phyloP scores from a whole-genome alignment of 208 protist species.

The Leishmania mexicana region DNA sequence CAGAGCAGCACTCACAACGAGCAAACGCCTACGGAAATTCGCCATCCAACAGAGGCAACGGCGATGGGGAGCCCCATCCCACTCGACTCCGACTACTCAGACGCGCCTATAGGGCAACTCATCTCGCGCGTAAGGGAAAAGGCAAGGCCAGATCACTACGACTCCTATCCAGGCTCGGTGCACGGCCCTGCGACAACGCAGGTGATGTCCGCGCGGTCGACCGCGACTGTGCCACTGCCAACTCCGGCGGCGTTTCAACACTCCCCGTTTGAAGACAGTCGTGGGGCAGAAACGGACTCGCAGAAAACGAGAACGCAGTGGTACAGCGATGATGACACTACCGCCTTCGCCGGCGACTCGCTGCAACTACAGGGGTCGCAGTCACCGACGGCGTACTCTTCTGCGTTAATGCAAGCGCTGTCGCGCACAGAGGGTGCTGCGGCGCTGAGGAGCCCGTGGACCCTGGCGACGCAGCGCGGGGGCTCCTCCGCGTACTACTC shows the following conservation, averaged over 20 bases:
- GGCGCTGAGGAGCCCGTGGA: constrained; percentile 23
- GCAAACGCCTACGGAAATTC: constrained; percentile 18
- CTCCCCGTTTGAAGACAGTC: constrained; percentile 15
- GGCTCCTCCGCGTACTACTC: constrained; percentile 6
- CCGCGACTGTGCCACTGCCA: background rate
- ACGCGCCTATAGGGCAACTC: constrained; percentile 20
- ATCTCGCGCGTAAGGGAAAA: background rate
- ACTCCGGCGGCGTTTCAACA: background rate
- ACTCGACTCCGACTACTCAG: constrained; percentile 31
- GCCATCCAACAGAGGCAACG: constrained; percentile 23
- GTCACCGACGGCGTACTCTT: constrained; percentile 39
- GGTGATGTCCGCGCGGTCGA: background rate
- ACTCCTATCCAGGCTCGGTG: background rate
- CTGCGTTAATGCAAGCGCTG: constrained; percentile 60
- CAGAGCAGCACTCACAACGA: constrained; percentile 2
- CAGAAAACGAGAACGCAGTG: background rate
- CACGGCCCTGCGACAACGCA: background rate
- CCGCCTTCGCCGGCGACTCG: background rate
- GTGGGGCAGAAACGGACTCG: background rate
- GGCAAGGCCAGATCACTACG: background rate
- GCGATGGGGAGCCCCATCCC: constrained; percentile 43
- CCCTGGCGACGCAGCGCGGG: constrained; percentile 6
- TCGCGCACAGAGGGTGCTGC: constrained; percentile 52
- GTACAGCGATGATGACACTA: background rate
- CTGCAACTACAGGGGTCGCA: background rate